Evolutionary conservation across 1,139 yeast genomes (phyloP).

Genomic region (Tardiomyces depauwii): DNA sequence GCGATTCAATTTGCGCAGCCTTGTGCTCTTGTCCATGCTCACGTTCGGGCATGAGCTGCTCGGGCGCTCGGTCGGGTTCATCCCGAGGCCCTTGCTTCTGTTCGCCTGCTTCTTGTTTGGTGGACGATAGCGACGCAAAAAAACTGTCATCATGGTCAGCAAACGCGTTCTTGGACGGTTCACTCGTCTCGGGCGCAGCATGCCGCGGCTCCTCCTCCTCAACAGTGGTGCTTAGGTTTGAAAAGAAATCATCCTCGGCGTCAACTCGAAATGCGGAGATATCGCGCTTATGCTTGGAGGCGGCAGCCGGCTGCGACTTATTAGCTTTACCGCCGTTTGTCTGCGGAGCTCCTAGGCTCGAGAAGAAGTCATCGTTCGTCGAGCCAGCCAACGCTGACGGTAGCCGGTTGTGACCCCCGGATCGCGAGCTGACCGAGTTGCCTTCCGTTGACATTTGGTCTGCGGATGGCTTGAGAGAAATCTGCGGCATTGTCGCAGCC

Average conservation of each 20-base stretch:
- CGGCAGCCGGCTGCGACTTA: background rate
- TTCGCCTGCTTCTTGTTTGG: too few species aligned
- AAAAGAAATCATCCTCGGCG: constrained; percentile 14
- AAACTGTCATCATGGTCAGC: background rate
- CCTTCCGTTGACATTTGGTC: too few species aligned
- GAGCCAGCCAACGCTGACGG: background rate
- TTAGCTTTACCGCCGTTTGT: background rate
- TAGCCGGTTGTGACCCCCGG: background rate
- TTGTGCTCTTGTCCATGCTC: background rate
- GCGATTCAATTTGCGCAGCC: background rate
- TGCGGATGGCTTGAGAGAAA: too few species aligned
- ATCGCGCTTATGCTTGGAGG: constrained; percentile 9
- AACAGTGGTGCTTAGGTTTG: constrained; percentile 4
- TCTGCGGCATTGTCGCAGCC: too few species aligned
- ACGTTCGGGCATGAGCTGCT: too few species aligned
- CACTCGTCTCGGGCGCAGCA: too few species aligned
- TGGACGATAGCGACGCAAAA: background rate
- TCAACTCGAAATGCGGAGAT: constrained; percentile 13
- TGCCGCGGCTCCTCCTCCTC: background rate
- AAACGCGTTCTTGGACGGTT: too few species aligned
- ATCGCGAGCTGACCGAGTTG: too few species aligned
- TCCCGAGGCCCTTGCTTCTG: too few species aligned
- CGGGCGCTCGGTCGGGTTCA: too few species aligned
- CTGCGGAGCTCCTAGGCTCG: background rate
- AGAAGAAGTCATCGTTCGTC: constrained; percentile 1